Evolutionary conservation across 202 grass and related monocot species (phyloP).

Genomic region (Dendrocalamus latiflorus): DNA sequence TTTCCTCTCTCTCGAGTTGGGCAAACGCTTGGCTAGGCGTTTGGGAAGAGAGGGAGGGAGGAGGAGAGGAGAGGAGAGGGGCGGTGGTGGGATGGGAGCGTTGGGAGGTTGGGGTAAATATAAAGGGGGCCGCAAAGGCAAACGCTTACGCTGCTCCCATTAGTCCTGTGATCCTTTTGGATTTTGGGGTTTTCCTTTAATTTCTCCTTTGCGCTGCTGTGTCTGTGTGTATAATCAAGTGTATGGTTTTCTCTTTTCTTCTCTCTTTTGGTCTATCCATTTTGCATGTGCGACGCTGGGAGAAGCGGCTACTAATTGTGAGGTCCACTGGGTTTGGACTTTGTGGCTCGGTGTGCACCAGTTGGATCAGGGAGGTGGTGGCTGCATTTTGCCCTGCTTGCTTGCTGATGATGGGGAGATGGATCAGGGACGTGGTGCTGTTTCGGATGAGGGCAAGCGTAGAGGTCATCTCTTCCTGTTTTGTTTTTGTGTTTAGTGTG

Average conservation of each 20-base stretch:
- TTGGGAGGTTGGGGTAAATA: conserved; percentile 43
- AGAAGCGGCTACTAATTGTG: conserved; percentile 35
- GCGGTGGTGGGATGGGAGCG: conserved; percentile 11
- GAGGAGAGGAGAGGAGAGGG: background rate
- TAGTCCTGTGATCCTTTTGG: conserved; percentile 37
- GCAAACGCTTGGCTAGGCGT: background rate
- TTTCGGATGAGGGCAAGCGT: background rate
- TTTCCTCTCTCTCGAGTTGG: background rate
- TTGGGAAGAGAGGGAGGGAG: background rate
- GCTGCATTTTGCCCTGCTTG: background rate
- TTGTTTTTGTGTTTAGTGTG: background rate
- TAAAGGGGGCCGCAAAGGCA: conserved; percentile 43
- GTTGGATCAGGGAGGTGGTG: background rate
- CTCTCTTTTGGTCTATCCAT: conserved; percentile 8
- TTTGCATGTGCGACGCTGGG: conserved; percentile 41
- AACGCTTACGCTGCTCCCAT: conserved; percentile 26
- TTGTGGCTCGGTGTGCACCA: conserved; percentile 7
- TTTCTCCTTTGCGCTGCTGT: background rate
- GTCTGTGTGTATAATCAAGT: too few species aligned
- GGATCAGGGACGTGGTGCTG: background rate
- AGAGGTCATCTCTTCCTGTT: background rate
- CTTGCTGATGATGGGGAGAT: background rate
- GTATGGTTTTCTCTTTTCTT: background rate
- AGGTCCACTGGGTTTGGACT: conserved; percentile 50
- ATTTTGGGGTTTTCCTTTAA: background rate